These are phyloP conservation scores for Massariosphaeria phaeospora DNA, from an alignment of 495 filamentous ascomycete species.

Conservation along the genomic window DNA sequence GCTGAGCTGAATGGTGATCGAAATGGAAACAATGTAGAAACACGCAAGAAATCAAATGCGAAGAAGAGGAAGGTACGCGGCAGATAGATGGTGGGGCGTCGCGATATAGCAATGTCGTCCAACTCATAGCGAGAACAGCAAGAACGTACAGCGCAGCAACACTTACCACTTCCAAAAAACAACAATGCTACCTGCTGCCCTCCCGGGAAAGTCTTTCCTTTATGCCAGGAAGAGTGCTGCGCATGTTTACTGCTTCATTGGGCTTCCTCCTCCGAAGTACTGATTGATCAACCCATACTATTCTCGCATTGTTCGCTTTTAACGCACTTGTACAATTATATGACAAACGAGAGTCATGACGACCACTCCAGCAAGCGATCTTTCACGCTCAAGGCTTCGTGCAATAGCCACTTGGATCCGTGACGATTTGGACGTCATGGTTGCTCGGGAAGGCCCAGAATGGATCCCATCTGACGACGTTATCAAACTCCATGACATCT, in stretches of 20 bases:
- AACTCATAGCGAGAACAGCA: neutral
- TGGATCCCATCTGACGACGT: slow-evolving; percentile 37
- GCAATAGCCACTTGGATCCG: slow-evolving; percentile 37
- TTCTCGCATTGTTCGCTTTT: too few relatives aligned
- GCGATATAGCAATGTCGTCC: too few relatives aligned
- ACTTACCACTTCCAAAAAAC: too few relatives aligned
- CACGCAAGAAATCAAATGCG: neutral
- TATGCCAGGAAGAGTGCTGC: too few relatives aligned
- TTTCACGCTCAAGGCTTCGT: slow-evolving; percentile 14
- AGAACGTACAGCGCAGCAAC: neutral
- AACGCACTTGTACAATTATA: too few relatives aligned
- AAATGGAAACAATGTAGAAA: neutral
- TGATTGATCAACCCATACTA: too few relatives aligned
- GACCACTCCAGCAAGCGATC: neutral
- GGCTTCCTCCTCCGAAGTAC: too few relatives aligned
- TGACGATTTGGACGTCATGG: slow-evolving; percentile 39
- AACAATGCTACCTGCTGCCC: too few relatives aligned
- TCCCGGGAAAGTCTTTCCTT: too few relatives aligned
- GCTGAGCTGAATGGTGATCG: neutral
- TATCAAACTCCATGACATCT: slow-evolving; percentile 37
- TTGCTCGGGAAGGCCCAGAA: slow-evolving; percentile 40
- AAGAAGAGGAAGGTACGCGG: neutral
- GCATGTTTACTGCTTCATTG: too few relatives aligned
- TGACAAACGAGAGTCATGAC: too few relatives aligned
- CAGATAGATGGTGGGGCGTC: neutral